Evolutionary conservation across 495 filamentous ascomycete species (phyloP), one percentile per base, ranked within the genome.

Genomic region (Clohesyomyces aquaticus): DNA sequence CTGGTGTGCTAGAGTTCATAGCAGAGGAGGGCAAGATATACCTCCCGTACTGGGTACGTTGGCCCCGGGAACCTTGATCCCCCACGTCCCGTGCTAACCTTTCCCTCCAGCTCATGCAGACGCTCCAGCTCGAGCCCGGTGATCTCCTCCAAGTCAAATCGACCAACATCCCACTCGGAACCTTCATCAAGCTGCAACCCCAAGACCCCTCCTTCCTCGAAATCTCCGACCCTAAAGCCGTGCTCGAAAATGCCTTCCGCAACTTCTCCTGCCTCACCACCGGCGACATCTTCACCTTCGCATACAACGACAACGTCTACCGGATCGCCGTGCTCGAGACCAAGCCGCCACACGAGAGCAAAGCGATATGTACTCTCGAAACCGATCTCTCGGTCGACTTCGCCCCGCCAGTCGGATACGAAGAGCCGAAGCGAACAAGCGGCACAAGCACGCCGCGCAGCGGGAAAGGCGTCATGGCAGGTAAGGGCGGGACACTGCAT

Each of bases 1-100:
- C 90, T 6, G 94, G 94, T 77, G 95, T 98, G 49, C 76, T 98
- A 63, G 94, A 98, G 73, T 98, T 98, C 72, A 92, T 96, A 58
- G 94, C 94, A 10, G 94, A 98, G 73, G 94, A 98, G 75, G 94
- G 94, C 27, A 89, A 94, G 72, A 91, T 95, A 6, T 98, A 98
- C 78, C 78, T 98, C 57, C 94, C 94, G 47, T 89, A 90, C 71
- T 98, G 94, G 94, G 91, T 96, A 79, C 68, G 87, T 73, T 32
- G 9, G 32, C 10, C 22, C n/a, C n/a, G n/a, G n/a, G 35, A n/a
- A 12, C 43, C 35, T 47, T 27, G 25, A 14, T 23, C 4, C 4
- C 9, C 26, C 11, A 8, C 25, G 18, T n/a, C 6, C 26, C 48
- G 52, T 41, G 45, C 60, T 68, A 25, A 71, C 64, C 26, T 27